phyloP scores from a whole-genome alignment of 2,329 filamentous ascomycete genomes.

The Stagonosporopsis chrysanthemi region DNA sequence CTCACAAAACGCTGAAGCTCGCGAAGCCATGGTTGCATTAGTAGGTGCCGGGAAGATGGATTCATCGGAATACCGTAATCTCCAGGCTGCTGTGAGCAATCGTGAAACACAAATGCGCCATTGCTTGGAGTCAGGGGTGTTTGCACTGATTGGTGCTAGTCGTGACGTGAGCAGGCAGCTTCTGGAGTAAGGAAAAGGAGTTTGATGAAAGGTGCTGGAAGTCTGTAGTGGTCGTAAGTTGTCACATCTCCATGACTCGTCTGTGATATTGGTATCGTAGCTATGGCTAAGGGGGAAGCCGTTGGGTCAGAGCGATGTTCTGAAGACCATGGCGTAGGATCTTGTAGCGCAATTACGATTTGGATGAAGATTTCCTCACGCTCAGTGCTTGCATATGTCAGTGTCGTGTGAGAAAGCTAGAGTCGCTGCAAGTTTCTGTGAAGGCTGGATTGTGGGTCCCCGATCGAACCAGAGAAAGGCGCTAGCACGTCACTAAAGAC shows the following conservation, averaged over 20 bases:
- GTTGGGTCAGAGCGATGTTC: neutral
- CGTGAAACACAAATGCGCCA: neutral
- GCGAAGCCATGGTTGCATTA: neutral
- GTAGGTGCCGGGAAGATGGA: neutral
- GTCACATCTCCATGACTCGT: neutral
- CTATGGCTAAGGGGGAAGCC: neutral
- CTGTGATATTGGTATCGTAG: neutral
- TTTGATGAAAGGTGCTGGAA: neutral
- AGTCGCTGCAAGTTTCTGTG: too few relatives aligned
- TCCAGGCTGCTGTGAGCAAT: neutral
- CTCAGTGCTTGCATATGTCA: neutral
- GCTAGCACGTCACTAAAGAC: too few relatives aligned
- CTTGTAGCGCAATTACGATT: neutral
- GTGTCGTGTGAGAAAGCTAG: neutral
- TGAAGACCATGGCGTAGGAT: neutral
- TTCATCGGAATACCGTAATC: neutral
- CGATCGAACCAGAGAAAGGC: too few relatives aligned
- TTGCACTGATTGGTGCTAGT: neutral
- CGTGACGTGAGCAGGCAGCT: neutral
- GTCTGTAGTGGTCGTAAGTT: neutral
- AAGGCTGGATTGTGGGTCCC: too few relatives aligned
- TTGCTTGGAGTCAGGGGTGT: neutral
- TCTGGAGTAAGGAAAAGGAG: neutral
- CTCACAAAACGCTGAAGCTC: neutral
- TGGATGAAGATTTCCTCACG: neutral